phyloP scores from a whole-genome alignment of 768 basidiomycete species.

The Megacollybia marginata region DNA sequence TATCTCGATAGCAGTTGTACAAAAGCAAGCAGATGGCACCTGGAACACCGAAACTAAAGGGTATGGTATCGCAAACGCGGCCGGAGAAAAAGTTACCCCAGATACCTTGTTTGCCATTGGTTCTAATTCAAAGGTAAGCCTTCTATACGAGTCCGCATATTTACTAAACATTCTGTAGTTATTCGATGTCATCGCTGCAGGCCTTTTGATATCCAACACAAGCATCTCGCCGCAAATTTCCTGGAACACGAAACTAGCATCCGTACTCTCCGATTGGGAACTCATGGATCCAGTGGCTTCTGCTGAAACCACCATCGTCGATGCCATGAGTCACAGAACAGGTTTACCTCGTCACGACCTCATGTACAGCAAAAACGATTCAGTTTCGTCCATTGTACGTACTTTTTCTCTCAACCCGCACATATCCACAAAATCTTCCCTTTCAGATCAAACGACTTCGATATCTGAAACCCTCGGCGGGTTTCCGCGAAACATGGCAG shows the following conservation, averaged over 20 bases:
- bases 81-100: conserved; percentile 10
- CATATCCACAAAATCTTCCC: too few species aligned
- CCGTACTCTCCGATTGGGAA: too few species aligned
- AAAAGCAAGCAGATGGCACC: conserved; percentile 7
- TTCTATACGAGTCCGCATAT: not conserved
- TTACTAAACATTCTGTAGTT: conserved; percentile 9
- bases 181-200: conserved; percentile 16
- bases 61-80: conserved; percentile 11
- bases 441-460: conserved; percentile 1
- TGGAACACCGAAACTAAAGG: conserved; percentile 15
- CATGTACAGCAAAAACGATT: too few species aligned
- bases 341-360: too few species aligned
- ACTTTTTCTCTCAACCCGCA: not conserved
- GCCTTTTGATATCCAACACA: conserved; percentile 18
- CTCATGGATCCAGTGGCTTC: conserved; percentile 16
- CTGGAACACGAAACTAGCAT: conserved; percentile 17
- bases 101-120: conserved; percentile 14
- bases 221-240: conserved; percentile 12
- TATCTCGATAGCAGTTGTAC: conserved; percentile 11
- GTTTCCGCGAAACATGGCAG: conserved; percentile 22
- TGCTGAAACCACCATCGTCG: conserved; percentile 12
- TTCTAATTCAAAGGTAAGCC: conserved; percentile 15
- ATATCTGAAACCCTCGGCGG: conserved; percentile 19
- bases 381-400: too few species aligned
- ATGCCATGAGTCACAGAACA: conserved; percentile 23